These are phyloP conservation scores for Globisporangium paddicum DNA, from an alignment of 352 stramenopile genomes.

Conservation along the genomic window DNA sequence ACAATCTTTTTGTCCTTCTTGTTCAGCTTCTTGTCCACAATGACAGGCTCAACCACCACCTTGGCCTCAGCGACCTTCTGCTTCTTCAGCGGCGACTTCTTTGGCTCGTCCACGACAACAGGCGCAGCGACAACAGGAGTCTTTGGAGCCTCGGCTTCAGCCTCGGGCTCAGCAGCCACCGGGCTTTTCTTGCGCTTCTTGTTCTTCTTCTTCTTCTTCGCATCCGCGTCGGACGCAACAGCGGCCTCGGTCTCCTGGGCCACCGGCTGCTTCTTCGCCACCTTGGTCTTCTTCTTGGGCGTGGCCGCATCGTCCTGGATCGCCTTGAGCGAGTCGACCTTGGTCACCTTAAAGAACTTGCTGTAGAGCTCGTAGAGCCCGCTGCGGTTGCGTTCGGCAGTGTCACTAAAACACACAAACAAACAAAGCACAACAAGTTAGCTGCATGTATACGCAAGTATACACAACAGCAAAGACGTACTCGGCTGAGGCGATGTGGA, in stretches of 20 bases:
- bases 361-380: constrained; percentile 77
- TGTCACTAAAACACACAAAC: constrained; percentile 33
- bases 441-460: neutral
- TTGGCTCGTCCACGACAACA: constrained; percentile 9
- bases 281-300: constrained; percentile 20
- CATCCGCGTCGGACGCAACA: neutral
- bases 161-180: constrained; percentile 12
- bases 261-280: constrained; percentile 14
- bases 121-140: neutral
- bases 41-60: neutral
- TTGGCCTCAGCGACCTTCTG: constrained; percentile 14
- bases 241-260: constrained; percentile 1
- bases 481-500: constrained; percentile 69
- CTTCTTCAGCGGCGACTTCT: constrained; percentile 26
- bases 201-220: constrained; percentile 33
- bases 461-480: constrained; percentile 19
- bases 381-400: constrained; percentile 71
- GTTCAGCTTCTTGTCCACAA: constrained; percentile 17
- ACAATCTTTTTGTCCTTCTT: constrained; percentile 22
- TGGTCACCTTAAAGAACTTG: constrained; percentile 63
- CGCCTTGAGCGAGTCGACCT: constrained; percentile 72
- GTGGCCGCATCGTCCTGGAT: constrained; percentile 30
- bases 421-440: neutral
- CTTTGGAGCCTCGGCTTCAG: neutral
- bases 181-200: constrained; percentile 42